Evolutionary conservation across 2,329 filamentous ascomycete genomes (phyloP).

Genomic region (Plenodomus tracheiphilus): DNA sequence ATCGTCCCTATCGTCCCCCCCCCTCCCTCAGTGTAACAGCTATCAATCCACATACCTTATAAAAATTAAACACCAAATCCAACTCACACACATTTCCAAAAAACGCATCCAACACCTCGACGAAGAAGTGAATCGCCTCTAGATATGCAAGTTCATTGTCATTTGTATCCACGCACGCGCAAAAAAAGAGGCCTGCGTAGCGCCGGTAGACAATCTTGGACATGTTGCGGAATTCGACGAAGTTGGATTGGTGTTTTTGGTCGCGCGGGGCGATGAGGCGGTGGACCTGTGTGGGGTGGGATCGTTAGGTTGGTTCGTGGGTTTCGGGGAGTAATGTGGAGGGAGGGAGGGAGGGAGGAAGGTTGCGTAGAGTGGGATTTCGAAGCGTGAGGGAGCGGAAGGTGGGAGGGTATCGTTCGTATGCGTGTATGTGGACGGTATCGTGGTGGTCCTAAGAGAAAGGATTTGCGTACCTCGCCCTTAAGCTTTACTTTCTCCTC

Average conservation of each 20-base stretch:
- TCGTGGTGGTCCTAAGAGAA: conserved; percentile 1
- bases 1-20: neutral
- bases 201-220: conserved; percentile 95
- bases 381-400: no score
- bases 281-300: conserved; percentile 72
- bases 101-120: conserved; percentile 97
- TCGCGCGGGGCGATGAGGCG: conserved; percentile 95
- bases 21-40: no score
- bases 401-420: no score
- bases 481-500: conserved; percentile 99
- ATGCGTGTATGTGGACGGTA: neutral
- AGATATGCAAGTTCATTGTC: conserved; percentile 97
- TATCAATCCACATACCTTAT: conserved; percentile 64
- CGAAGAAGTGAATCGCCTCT: conserved; percentile 98
- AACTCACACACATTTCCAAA: conserved; percentile 99
- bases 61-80: conserved; percentile 78
- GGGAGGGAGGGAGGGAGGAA: conserved; percentile 2
- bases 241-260: conserved; percentile 99
- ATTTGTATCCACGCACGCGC: conserved; percentile 97
- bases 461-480: conserved; percentile 73
- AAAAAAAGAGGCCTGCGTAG: conserved; percentile 98
- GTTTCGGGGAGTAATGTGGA: neutral
- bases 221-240: conserved; percentile 88
- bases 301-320: neutral
- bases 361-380: no score